Evolutionary conservation across 2,329 filamentous ascomycete genomes (phyloP).

Genomic region (Colletotrichum falcatum): DNA sequence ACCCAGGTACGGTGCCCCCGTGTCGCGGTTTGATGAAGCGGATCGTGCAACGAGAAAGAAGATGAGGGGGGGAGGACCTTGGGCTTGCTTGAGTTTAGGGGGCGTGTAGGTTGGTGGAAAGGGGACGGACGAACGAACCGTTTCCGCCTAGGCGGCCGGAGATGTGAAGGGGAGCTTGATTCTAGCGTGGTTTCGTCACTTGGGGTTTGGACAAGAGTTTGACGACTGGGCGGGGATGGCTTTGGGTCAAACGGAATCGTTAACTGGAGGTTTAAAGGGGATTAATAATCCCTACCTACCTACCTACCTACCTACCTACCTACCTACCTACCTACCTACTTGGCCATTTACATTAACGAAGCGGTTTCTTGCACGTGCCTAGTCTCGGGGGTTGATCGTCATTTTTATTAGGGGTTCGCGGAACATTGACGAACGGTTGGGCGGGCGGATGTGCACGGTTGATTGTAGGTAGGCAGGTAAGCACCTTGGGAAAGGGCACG

Average conservation of each 20-base stretch:
- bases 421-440: not conserved
- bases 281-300: too few species aligned
- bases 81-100: not conserved
- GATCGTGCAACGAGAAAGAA: not conserved
- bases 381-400: not conserved
- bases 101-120: not conserved
- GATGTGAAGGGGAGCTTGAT: not conserved
- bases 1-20: slow-evolving; percentile 13
- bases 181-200: not conserved
- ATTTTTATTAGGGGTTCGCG: not conserved
- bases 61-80: not conserved
- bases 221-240: too few species aligned
- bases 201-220: not conserved
- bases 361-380: not conserved
- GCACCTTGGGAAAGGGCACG: not conserved
- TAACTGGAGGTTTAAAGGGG: not conserved
- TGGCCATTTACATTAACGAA: not conserved
- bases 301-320: too few species aligned
- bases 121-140: not conserved
- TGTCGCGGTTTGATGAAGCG: slow-evolving; percentile 18
- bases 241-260: too few species aligned
- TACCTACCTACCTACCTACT: too few species aligned
- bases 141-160: not conserved
- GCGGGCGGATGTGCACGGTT: slow-evolving; percentile 4
- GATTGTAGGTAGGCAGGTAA: not conserved